A percentile compares a stretch with the other conserved stretches of the same genome.
Conservation (phyloP, 164 flowering plant species). For the Aristolochia contorta region DNA sequence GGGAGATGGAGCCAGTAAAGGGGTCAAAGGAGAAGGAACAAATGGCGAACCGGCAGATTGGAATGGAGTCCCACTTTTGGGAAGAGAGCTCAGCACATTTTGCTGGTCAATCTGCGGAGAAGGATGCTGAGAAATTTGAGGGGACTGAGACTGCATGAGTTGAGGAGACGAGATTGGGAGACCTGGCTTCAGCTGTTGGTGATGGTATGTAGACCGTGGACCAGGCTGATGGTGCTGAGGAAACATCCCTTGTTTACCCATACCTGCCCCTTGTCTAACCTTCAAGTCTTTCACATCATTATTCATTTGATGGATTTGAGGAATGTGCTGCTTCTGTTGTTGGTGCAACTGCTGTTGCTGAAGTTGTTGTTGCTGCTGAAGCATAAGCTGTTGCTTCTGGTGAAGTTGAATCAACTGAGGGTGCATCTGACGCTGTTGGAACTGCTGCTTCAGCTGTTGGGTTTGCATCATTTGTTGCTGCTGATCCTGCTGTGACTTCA, state of each 20-base stretch:
- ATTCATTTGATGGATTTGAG: slow-evolving; percentile 55
- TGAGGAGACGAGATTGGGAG: slow-evolving; percentile 67
- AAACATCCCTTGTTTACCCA: slow-evolving; percentile 43
- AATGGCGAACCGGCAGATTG: slow-evolving; percentile 77
- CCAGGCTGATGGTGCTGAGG: slow-evolving; percentile 47
- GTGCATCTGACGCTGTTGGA: slow-evolving; percentile 47
- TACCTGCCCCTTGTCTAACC: slow-evolving; percentile 34
- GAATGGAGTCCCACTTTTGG: slow-evolving; percentile 65
- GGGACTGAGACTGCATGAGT: slow-evolving; percentile 54
- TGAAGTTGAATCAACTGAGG: slow-evolving; percentile 39
- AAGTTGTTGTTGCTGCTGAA: slow-evolving; percentile 20
- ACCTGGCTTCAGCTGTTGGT: slow-evolving; percentile 60
- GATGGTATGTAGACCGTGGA: slow-evolving; percentile 42
- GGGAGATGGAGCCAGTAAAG: slow-evolving; percentile 81
- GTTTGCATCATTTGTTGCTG: slow-evolving; percentile 38
- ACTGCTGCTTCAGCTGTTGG: slow-evolving; percentile 43
- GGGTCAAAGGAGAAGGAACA: slow-evolving; percentile 68
- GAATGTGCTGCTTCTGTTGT: slow-evolving; percentile 32
- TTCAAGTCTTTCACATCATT: slow-evolving; percentile 43
- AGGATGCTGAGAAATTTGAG: slow-evolving; percentile 65
- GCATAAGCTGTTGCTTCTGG: slow-evolving; percentile 24
- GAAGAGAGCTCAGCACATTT: slow-evolving; percentile 33
- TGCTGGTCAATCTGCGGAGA: slow-evolving; percentile 87
- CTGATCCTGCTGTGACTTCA: slow-evolving; percentile 42
- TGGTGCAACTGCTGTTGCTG: slow-evolving; percentile 17